Percentiles rank a stretch among this genome's conserved stretches.
Conservation (phyloP, 2,329 filamentous ascomycete species). For the Colletotrichum sp. region DNA sequence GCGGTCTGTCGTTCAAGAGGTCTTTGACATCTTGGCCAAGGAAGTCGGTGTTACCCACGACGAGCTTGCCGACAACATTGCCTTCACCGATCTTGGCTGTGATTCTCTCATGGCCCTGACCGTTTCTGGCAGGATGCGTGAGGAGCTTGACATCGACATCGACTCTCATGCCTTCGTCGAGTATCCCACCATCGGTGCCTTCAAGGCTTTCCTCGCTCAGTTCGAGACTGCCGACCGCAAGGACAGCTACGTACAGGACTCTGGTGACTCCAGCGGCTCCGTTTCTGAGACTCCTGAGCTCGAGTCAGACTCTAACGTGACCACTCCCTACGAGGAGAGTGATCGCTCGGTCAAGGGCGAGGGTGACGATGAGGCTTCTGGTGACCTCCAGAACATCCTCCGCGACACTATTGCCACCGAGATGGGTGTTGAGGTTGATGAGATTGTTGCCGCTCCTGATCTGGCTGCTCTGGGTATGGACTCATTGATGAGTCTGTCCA, state of each 20-base stretch:
- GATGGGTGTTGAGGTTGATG: conserved; percentile 73
- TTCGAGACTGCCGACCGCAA: conserved; percentile 35
- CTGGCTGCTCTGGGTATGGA: conserved; percentile 64
- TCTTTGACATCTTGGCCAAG: conserved; percentile 59
- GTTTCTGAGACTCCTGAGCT: conserved; percentile 51
- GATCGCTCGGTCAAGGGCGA: conserved; percentile 50
- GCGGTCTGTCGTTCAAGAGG: conserved; percentile 45
- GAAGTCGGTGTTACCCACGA: conserved; percentile 61
- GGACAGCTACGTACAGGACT: conserved; percentile 31
- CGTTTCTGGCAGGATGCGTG: conserved; percentile 60
- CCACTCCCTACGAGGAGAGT: conserved; percentile 58
- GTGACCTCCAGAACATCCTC: conserved; percentile 56
- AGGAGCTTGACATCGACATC: conserved; percentile 62
- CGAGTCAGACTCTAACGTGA: conserved; percentile 55
- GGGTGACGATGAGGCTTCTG: conserved; percentile 32
- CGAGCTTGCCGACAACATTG: conserved; percentile 61
- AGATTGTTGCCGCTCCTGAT: conserved; percentile 60
- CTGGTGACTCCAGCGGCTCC: conserved; percentile 39
- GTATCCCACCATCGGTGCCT: conserved; percentile 57
- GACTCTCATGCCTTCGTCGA: conserved; percentile 60
- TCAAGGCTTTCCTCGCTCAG: conserved; percentile 49
- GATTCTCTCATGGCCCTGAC: conserved; percentile 68
- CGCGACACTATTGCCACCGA: conserved; percentile 73
- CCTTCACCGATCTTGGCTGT: conserved; percentile 62
- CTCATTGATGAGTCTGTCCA: conserved; percentile 62